Conservation (phyloP, 148 eudicot genomes). For the Cornus controversa region DNA sequence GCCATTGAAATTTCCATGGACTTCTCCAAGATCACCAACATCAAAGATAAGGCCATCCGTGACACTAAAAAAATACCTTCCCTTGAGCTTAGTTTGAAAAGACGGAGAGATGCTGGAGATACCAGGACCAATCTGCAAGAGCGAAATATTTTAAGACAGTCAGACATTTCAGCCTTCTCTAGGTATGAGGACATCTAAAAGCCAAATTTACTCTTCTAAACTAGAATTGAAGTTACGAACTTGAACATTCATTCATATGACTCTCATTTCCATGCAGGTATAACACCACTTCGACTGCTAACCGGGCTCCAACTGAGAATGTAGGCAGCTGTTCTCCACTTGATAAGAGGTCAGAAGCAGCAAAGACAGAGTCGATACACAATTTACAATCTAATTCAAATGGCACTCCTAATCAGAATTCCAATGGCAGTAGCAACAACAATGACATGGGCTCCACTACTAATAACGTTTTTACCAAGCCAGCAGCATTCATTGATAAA, state of each 20-base stretch:
- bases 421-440: slow-evolving; percentile 69
- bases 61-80: slow-evolving; percentile 40
- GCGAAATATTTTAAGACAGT: slow-evolving; percentile 52
- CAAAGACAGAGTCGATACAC: slow-evolving; percentile 36
- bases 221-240: background rate
- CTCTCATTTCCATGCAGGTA: slow-evolving; percentile 45
- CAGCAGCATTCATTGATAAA: slow-evolving; percentile 32
- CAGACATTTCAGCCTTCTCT: slow-evolving; percentile 65
- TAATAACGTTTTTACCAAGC: slow-evolving; percentile 39
- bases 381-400: slow-evolving; percentile 41
- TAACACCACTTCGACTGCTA: slow-evolving; percentile 42
- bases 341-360: slow-evolving; percentile 61
- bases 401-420: slow-evolving; percentile 47
- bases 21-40: slow-evolving; percentile 19
- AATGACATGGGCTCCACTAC: slow-evolving; percentile 76
- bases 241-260: background rate
- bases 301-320: slow-evolving; percentile 55
- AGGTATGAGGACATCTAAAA: slow-evolving; percentile 35
- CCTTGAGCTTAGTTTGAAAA: slow-evolving; percentile 64
- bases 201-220: background rate
- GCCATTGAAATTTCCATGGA: slow-evolving; percentile 25
- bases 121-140: slow-evolving; percentile 26
- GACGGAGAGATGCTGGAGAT: slow-evolving; percentile 39
- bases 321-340: slow-evolving; percentile 73
- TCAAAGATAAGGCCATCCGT: slow-evolving; percentile 25